Conservation (phyloP, 176 grass and related monocot genomes). For the Calamus simplicifolius region DNA sequence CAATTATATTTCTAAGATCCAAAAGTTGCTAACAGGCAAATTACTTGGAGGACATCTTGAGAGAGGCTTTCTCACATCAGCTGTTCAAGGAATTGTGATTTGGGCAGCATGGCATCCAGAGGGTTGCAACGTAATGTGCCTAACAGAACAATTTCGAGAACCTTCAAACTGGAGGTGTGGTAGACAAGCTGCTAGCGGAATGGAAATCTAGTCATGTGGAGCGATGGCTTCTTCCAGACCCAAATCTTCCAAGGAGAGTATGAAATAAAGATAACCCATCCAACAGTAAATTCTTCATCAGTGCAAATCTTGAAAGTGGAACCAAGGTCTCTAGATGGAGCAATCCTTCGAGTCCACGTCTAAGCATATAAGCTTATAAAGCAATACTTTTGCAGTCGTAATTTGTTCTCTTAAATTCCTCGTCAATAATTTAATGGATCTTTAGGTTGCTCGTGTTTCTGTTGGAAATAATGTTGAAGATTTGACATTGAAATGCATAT, state of each 20-base stretch:
- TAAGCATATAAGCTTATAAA: too few relatives aligned
- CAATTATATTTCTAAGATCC: too few relatives aligned
- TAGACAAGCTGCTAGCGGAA: slow-evolving; percentile 64
- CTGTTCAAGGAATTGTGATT: slow-evolving; percentile 66
- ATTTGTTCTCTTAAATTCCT: too few relatives aligned
- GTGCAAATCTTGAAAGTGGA: slow-evolving; percentile 48
- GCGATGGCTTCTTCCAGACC: slow-evolving; percentile 41
- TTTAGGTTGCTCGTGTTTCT: too few relatives aligned
- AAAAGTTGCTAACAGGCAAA: slow-evolving; percentile 21
- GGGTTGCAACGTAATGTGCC: slow-evolving; percentile 68
- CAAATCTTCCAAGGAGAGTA: slow-evolving; percentile 71
- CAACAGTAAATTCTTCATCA: slow-evolving; percentile 35
- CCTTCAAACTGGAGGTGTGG: slow-evolving; percentile 50
- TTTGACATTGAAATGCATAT: too few relatives aligned
- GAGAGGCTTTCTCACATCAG: slow-evolving; percentile 82
- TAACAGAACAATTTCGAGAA: slow-evolving; percentile 69
- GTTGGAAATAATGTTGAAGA: too few relatives aligned
- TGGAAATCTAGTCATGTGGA: slow-evolving; percentile 31
- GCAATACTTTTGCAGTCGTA: too few relatives aligned
- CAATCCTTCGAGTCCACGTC: too few relatives aligned
- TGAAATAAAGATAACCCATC: slow-evolving; percentile 47
- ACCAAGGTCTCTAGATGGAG: neutral
- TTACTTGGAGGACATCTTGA: slow-evolving; percentile 51
- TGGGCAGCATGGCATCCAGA: slow-evolving; percentile 60
- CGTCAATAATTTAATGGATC: too few relatives aligned